Percentiles rank a stretch among this genome's conserved stretches.
Evolutionary conservation across 2,329 filamentous ascomycete genomes (phyloP).

Genomic region (Beauveria sp.): DNA sequence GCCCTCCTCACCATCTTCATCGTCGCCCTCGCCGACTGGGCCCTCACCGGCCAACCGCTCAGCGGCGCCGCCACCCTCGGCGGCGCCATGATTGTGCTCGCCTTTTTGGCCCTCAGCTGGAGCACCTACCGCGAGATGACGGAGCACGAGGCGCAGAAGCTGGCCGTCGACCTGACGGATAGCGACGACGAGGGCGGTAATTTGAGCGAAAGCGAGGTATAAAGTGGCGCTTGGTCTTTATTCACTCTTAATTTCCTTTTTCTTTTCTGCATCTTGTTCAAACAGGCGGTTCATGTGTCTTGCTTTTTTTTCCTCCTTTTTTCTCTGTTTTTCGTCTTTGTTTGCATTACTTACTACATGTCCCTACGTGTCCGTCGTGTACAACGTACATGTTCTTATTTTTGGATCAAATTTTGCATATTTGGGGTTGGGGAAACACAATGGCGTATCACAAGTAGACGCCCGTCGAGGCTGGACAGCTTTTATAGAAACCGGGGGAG

Average conservation of each 20-base stretch:
- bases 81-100: slow-evolving; percentile 79
- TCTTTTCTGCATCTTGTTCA: not conserved
- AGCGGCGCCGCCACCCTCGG: slow-evolving; percentile 69
- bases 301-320: not conserved
- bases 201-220: slow-evolving; percentile 22
- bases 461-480: slow-evolving; percentile 1
- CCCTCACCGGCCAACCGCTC: slow-evolving; percentile 70
- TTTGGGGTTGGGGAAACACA: not conserved
- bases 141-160: slow-evolving; percentile 63
- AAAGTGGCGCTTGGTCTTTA: slow-evolving; percentile 9
- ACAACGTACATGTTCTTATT: not conserved
- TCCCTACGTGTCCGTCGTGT: not conserved
- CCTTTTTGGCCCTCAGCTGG: slow-evolving; percentile 81
- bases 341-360: not conserved
- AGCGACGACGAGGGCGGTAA: slow-evolving; percentile 39
- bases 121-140: slow-evolving; percentile 91
- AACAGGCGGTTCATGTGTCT: not conserved
- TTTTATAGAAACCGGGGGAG: not conserved
- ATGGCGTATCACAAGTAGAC: slow-evolving; percentile 9
- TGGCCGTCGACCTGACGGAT: slow-evolving; percentile 36
- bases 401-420: slow-evolving; percentile 6
- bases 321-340: not conserved
- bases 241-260: not conserved
- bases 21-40: slow-evolving; percentile 85
- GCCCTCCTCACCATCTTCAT: slow-evolving; percentile 94